These are phyloP conservation scores for Populus nigra DNA, from an alignment of 345 rosid genomes.

Conservation along the genomic window DNA sequence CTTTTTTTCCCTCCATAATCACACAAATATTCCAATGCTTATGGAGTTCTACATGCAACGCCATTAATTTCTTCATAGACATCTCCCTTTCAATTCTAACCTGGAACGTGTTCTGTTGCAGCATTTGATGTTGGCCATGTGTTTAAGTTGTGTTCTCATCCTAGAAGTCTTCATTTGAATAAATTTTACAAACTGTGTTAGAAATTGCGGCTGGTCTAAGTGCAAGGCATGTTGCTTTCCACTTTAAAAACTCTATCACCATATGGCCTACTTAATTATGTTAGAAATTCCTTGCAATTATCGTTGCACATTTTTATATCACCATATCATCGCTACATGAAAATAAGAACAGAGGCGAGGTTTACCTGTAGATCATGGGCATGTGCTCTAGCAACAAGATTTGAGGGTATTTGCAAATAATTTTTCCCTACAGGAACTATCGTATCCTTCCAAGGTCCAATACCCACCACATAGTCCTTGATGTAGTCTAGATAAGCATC, in stretches of 20 bases:
- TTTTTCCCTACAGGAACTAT: conserved; percentile 64
- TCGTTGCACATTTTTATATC: background rate
- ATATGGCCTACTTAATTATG: background rate
- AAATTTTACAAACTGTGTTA: too few relatives aligned
- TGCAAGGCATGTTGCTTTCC: too few relatives aligned
- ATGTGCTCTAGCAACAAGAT: conserved; percentile 86
- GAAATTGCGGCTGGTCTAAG: too few relatives aligned
- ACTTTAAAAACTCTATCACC: background rate
- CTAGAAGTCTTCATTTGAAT: too few relatives aligned
- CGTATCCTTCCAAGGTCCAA: conserved; percentile 99
- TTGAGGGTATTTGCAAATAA: conserved; percentile 64
- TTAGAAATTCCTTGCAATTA: background rate
- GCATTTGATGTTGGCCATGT: too few relatives aligned
- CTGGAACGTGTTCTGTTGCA: too few relatives aligned
- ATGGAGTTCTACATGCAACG: too few relatives aligned
- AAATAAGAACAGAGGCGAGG: background rate
- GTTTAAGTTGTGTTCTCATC: too few relatives aligned
- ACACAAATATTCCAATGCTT: too few relatives aligned
- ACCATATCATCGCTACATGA: background rate
- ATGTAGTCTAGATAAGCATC: conserved; percentile 69
- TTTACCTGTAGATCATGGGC: conserved; percentile 70
- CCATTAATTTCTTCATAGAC: too few relatives aligned
- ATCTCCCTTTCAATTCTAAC: too few relatives aligned
- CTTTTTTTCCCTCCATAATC: too few relatives aligned
- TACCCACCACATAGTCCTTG: conserved; percentile 79